Base-by-base conservation (phyloP, 139 green algal genomes). In the Tetraselmis striata region DNA sequence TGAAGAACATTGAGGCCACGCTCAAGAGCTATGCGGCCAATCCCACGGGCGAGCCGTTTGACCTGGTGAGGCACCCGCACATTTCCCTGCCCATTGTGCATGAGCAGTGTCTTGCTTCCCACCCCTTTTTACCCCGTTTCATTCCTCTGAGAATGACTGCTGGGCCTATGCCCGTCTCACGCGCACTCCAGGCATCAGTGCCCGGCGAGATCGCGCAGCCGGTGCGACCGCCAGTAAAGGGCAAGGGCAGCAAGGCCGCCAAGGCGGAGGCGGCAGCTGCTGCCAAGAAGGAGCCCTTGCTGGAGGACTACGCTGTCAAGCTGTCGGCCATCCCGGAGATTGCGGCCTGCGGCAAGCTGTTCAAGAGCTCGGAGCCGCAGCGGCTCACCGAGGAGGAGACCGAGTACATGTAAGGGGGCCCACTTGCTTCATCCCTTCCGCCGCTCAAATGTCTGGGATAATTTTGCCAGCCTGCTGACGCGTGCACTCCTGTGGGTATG, bases 351-450 rank as follows among this genome's bases (percentile, higher is more conserved):
- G 95, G 95, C 23, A 82, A 87, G 26, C 84, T 98, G n/a, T 98
- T 98, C 88, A 97, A 98, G 90, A 95, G 85, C 45, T 94, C 86
- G 80, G 81, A 87, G 58, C 89, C 94, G 0, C 84, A 93, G 59
- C 86, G 90, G 86, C 90, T 98, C 25, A 98, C 94, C 1, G 94
- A 98, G 91, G 94, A 98, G 87, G 94, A 96, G 87, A 98, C 94
- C 0, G 94, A 97, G 90, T 97, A 98, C 90, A 92, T 67, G 45
- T 81, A 29, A 29, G 75, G 2, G 23, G 18, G 27, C 27, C 75
- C 24, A 76, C 59, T 27, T 76, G 24, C 59, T 27, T 76, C 23
- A 27, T 27, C 59, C 24, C 59, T 75, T n/a, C 59, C 23, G 23
- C 22, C 59, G 22, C 23, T 22, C 59, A 23, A 75, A n/a, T 22